These are phyloP conservation scores for Globisporangium alternatum DNA, from an alignment of 352 stramenopile species.

Conservation along the genomic window DNA sequence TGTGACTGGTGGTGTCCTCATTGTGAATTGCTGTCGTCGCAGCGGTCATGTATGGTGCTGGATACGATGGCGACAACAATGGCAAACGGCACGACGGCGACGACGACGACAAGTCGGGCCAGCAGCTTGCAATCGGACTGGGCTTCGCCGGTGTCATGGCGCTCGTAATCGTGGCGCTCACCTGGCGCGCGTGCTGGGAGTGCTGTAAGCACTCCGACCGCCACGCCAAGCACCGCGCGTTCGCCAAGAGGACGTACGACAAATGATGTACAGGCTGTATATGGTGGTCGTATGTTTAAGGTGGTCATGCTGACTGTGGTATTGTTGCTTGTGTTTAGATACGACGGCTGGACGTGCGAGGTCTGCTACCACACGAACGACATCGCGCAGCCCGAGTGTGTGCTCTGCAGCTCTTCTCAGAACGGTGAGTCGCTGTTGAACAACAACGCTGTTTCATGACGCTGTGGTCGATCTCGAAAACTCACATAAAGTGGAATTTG, in stretches of 20 bases:
- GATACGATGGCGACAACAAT: constrained; percentile 12
- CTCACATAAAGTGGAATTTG: background rate
- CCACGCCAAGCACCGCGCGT: constrained; percentile 40
- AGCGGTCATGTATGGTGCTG: constrained; percentile 2
- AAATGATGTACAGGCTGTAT: background rate
- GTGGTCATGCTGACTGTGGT: background rate
- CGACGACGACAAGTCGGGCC: constrained; percentile 13
- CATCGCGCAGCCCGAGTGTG: constrained; percentile 35
- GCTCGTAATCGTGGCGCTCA: constrained; percentile 38
- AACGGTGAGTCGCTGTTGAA: constrained; percentile 25
- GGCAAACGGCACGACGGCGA: constrained; percentile 15
- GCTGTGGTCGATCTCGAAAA: background rate
- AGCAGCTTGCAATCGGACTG: constrained; percentile 31
- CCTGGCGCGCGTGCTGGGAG: constrained; percentile 48
- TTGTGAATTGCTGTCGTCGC: background rate
- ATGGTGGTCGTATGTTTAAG: background rate
- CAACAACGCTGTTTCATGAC: background rate
- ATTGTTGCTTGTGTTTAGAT: constrained; percentile 20
- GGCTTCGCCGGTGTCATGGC: constrained; percentile 32
- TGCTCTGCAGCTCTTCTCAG: constrained; percentile 45
- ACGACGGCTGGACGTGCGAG: constrained; percentile 42
- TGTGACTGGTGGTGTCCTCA: background rate
- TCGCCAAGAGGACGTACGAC: constrained; percentile 41
- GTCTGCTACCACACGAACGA: constrained; percentile 64
- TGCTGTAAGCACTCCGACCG: constrained; percentile 40